Evolutionary conservation across 2,329 filamentous ascomycete species (phyloP).

Genomic region (Alternaria hordeiaustralica): DNA sequence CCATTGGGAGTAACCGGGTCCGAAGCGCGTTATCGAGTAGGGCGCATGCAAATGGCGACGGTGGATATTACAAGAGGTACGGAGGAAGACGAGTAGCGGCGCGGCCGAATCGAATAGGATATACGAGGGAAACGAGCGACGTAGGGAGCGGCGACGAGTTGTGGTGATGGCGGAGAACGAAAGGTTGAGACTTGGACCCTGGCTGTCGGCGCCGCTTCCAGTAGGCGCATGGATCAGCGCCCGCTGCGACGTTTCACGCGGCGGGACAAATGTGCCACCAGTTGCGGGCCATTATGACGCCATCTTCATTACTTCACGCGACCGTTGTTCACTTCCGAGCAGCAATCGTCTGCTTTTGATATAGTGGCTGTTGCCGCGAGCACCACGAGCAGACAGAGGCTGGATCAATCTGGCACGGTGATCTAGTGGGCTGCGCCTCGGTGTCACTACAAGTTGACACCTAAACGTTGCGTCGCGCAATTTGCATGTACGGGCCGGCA

Average conservation of each 20-base stretch:
- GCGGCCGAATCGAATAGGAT: constrained; percentile 10
- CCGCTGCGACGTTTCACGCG: constrained; percentile 14
- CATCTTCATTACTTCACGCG: not conserved
- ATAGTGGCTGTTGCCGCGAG: not conserved
- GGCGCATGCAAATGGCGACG: constrained; percentile 36
- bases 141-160: constrained; percentile 10
- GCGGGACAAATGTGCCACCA: constrained; percentile 9
- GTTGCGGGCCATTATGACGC: constrained; percentile 3
- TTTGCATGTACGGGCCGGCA: not conserved
- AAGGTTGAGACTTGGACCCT: constrained; percentile 18
- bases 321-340: not conserved
- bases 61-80: constrained; percentile 7
- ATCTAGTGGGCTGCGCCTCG: not conserved
- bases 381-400: not conserved
- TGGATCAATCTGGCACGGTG: not conserved
- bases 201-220: constrained; percentile 17
- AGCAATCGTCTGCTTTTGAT: not conserved
- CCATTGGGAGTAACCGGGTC: constrained; percentile 43
- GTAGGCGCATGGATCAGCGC: constrained; percentile 16
- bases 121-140: constrained; percentile 34
- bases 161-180: constrained; percentile 1
- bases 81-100: constrained; percentile 5
- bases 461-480: not conserved
- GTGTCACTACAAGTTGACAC: not conserved
- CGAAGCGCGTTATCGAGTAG: constrained; percentile 18